phyloP scores from a whole-genome alignment of 2,329 filamentous ascomycete genomes.

The Neonectria hederae region DNA sequence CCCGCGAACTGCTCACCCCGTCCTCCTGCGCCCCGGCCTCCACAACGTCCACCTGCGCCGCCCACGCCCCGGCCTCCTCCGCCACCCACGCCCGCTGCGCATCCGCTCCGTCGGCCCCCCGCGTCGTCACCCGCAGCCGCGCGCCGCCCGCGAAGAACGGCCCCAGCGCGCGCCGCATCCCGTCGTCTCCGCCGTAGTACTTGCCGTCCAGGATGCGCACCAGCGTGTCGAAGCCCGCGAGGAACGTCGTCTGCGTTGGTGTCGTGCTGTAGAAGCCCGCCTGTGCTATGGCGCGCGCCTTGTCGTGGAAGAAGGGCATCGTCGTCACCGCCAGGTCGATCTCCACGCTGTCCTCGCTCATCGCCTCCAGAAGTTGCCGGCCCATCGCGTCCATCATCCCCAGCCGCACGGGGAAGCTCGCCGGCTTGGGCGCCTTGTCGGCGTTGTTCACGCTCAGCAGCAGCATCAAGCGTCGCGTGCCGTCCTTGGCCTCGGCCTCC shows the following conservation, averaged over 20 bases:
- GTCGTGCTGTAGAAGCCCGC: constrained; percentile 53
- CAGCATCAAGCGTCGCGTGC: constrained; percentile 59
- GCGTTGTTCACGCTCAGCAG: constrained; percentile 72
- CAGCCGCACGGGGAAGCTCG: constrained; percentile 72
- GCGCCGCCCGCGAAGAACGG: constrained; percentile 71
- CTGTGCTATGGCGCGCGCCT: constrained; percentile 66
- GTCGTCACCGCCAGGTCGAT: constrained; percentile 77
- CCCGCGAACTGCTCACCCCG: constrained; percentile 69
- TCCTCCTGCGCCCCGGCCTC: constrained; percentile 56
- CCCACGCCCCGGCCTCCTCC: constrained; percentile 65
- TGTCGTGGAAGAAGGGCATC: constrained; percentile 78
- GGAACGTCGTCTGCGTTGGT: constrained; percentile 67
- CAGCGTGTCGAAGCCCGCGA: constrained; percentile 80
- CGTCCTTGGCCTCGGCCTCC: constrained; percentile 15
- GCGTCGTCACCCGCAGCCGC: constrained; percentile 69
- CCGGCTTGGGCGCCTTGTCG: constrained; percentile 73
- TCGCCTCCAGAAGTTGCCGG: constrained; percentile 56
- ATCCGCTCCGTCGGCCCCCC: constrained; percentile 61
- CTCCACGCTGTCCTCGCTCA: constrained; percentile 35
- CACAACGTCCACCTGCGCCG: constrained; percentile 66
- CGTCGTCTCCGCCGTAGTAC: constrained; percentile 63
- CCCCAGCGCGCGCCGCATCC: constrained; percentile 63
- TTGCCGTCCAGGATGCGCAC: constrained; percentile 76
- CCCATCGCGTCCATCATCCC: constrained; percentile 78
- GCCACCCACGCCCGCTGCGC: constrained; percentile 56